phyloP scores from a whole-genome alignment of 441 rosid species.

The Populus hybrid region DNA sequence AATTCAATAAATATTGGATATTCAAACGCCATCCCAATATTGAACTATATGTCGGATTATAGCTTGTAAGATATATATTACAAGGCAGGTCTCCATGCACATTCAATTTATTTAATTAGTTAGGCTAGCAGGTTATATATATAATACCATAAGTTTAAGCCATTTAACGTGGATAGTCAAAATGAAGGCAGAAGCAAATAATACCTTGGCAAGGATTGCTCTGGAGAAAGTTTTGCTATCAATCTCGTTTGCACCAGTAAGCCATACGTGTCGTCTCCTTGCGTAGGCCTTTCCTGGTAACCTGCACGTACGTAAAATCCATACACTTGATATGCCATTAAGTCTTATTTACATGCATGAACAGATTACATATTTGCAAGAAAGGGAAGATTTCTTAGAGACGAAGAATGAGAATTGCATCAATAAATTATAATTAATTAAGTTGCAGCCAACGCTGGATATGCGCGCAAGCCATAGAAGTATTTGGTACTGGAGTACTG shows the following conservation, averaged over 20 bases:
- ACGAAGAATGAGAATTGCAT: background rate
- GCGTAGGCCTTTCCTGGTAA: slow-evolving; percentile 93
- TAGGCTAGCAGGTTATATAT: too few species aligned
- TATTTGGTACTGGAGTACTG: background rate
- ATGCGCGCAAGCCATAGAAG: too few species aligned
- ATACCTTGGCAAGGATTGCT: slow-evolving; percentile 95
- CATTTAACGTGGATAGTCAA: background rate
- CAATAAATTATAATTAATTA: too few species aligned
- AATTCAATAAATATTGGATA: too few species aligned
- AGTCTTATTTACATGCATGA: background rate
- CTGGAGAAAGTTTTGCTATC: slow-evolving; percentile 88
- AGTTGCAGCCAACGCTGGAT: background rate
- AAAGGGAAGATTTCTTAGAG: background rate
- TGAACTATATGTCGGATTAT: too few species aligned
- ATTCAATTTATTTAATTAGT: background rate
- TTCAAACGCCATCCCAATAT: too few species aligned
- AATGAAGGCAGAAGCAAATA: background rate
- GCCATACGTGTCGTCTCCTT: slow-evolving; percentile 84
- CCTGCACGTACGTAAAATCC: slow-evolving; percentile 35
- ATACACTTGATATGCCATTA: background rate
- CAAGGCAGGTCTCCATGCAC: too few species aligned
- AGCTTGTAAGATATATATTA: too few species aligned
- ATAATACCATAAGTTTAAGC: background rate
- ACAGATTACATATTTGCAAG: background rate
- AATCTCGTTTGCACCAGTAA: slow-evolving; percentile 73